phyloP scores from a whole-genome alignment of 495 filamentous ascomycete species.

The Halenospora varia region DNA sequence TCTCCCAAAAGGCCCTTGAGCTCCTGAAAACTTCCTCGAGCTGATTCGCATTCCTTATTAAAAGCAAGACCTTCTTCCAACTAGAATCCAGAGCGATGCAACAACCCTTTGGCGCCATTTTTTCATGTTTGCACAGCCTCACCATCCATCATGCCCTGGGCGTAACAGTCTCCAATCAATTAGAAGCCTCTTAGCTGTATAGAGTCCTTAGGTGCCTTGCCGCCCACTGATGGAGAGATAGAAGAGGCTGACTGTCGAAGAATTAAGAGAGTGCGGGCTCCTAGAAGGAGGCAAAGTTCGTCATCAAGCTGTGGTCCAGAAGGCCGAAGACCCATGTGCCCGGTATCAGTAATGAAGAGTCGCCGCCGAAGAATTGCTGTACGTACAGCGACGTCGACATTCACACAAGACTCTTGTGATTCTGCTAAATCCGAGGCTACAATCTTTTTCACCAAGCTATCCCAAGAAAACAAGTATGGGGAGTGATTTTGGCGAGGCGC shows the following conservation, averaged over 20 bases:
- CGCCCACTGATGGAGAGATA: too few species aligned
- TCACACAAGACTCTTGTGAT: not conserved
- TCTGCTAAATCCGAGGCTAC: too few species aligned
- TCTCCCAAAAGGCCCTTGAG: too few species aligned
- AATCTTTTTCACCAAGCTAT: too few species aligned
- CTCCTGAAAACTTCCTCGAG: too few species aligned
- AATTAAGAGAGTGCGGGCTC: conserved; percentile 2
- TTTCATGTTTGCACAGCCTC: not conserved
- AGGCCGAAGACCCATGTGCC: not conserved
- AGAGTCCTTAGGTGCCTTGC: not conserved
- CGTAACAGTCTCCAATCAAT: conserved; percentile 8
- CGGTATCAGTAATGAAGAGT: not conserved
- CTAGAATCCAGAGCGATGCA: too few species aligned
- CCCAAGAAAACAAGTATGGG: not conserved
- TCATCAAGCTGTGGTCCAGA: not conserved
- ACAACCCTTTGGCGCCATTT: not conserved
- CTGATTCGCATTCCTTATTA: too few species aligned
- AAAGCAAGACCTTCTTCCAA: too few species aligned
- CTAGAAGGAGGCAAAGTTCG: not conserved
- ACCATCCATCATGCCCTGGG: conserved; percentile 4
- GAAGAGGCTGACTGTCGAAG: not conserved
- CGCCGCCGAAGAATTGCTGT: not conserved
- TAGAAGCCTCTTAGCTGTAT: not conserved
- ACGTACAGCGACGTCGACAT: not conserved
- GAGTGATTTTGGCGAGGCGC: too few species aligned